Conservation (phyloP, 2,329 filamentous ascomycete species). For the Penicillium thymicola region DNA sequence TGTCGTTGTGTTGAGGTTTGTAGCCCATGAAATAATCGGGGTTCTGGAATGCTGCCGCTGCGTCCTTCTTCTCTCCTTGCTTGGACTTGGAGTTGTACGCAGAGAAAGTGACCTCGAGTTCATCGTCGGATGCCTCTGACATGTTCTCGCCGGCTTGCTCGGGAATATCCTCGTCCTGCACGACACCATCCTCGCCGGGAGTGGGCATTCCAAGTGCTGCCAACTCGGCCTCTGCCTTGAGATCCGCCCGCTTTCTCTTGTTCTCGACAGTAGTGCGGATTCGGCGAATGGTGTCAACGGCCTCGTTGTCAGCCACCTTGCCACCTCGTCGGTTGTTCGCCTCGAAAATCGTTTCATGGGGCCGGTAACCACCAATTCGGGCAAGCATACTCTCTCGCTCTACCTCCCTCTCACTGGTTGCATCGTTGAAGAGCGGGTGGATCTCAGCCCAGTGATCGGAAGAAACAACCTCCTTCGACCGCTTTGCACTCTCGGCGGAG, state of each 20-base stretch:
- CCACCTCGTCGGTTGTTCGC: slow-evolving; percentile 74
- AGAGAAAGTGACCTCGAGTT: slow-evolving; percentile 69
- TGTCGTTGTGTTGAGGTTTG: slow-evolving; percentile 73
- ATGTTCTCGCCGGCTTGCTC: slow-evolving; percentile 46
- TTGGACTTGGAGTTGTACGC: slow-evolving; percentile 52
- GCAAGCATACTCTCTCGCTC: slow-evolving; percentile 83
- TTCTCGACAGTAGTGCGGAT: slow-evolving; percentile 42
- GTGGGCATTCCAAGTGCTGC: slow-evolving; percentile 27
- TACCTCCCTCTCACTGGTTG: slow-evolving; percentile 60
- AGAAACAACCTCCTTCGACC: slow-evolving; percentile 72
- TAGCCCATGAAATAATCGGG: slow-evolving; percentile 96
- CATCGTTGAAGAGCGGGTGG: slow-evolving; percentile 75
- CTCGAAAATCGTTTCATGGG: slow-evolving; percentile 95
- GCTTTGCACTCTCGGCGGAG: slow-evolving; percentile 83
- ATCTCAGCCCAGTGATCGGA: slow-evolving; percentile 69
- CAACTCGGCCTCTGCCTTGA: slow-evolving; percentile 26
- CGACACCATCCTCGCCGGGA: slow-evolving; percentile 33
- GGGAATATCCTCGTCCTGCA: slow-evolving; percentile 39
- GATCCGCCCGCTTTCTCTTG: slow-evolving; percentile 40
- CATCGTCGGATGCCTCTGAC: slow-evolving; percentile 59
- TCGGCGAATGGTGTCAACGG: slow-evolving; percentile 52
- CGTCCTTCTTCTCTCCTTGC: slow-evolving; percentile 51
- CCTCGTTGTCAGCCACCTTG: slow-evolving; percentile 65
- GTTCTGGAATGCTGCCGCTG: slow-evolving; percentile 65
- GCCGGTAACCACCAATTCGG: slow-evolving; percentile 81